A percentile compares a stretch with the other conserved stretches of the same genome.
Evolutionary conservation across 2,329 filamentous ascomycete genomes (phyloP).

Genomic region (Didymella exigua): DNA sequence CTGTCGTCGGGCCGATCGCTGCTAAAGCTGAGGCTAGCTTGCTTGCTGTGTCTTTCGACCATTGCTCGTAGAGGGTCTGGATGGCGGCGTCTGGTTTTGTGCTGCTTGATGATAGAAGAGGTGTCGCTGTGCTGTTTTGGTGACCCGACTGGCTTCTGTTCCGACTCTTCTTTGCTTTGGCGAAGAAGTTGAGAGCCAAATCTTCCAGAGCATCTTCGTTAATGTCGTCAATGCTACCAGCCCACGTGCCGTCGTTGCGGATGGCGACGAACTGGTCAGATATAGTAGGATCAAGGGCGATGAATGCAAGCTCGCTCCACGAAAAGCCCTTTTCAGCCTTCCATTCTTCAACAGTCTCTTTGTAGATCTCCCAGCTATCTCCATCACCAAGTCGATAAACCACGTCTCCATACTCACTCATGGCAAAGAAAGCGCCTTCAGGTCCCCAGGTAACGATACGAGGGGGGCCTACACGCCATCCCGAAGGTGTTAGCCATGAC

Average conservation of each 20-base stretch:
- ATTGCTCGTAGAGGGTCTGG: constrained; percentile 38
- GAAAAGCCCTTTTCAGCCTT: constrained; percentile 35
- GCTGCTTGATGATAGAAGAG: neutral
- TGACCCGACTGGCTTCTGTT: neutral
- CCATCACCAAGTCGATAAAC: constrained; percentile 33
- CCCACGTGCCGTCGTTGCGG: constrained; percentile 43
- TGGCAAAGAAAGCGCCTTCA: constrained; percentile 43
- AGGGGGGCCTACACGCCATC: constrained; percentile 45
- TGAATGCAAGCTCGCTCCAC: constrained; percentile 41
- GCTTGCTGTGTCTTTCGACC: constrained; percentile 35
- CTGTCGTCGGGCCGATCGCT: constrained; percentile 20
- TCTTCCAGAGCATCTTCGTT: constrained; percentile 41
- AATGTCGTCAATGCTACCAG: constrained; percentile 42
- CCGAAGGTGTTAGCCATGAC: constrained; percentile 45
- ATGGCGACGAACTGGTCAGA: constrained; percentile 46
- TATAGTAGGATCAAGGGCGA: constrained; percentile 37
- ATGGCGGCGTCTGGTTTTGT: constrained; percentile 25
- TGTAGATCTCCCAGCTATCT: constrained; percentile 36
- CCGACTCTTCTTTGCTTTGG: constrained; percentile 11
- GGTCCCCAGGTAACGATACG: constrained; percentile 41
- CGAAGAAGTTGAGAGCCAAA: constrained; percentile 43
- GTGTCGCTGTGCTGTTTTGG: neutral
- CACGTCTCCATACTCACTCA: constrained; percentile 46
- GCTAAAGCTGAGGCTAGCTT: constrained; percentile 37
- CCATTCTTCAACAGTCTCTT: constrained; percentile 47